These are phyloP conservation scores for Metschnikowia kofuensis DNA, from an alignment of 805 yeast species.

Conservation along the genomic window DNA sequence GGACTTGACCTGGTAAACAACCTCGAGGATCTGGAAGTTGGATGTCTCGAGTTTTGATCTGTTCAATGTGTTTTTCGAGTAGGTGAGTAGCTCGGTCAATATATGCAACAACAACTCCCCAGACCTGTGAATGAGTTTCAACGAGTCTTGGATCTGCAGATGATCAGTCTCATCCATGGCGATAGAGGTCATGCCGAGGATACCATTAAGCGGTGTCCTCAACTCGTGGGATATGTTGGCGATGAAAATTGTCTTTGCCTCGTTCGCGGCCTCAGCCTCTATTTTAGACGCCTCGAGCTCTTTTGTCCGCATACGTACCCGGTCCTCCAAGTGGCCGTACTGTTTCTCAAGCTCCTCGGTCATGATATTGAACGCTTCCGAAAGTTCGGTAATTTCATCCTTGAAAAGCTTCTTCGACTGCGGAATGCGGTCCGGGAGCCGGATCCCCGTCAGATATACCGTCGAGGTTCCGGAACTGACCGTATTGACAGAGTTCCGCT, in stretches of 20 bases:
- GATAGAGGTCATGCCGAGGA: slow-evolving; percentile 91
- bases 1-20: slow-evolving; percentile 79
- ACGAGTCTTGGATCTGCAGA: slow-evolving; percentile 63
- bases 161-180: slow-evolving; percentile 84
- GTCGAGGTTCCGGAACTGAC: slow-evolving; percentile 32
- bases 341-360: slow-evolving; percentile 82
- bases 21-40: slow-evolving; percentile 74
- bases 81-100: slow-evolving; percentile 84
- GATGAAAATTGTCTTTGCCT: slow-evolving; percentile 90
- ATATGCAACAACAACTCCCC: slow-evolving; percentile 90
- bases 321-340: slow-evolving; percentile 79
- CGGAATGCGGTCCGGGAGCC: slow-evolving; percentile 37
- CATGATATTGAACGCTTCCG: slow-evolving; percentile 90
- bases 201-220: slow-evolving; percentile 94
- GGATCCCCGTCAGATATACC: slow-evolving; percentile 36
- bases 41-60: slow-evolving; percentile 79
- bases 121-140: slow-evolving; percentile 81
- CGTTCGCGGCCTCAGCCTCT: slow-evolving; percentile 92
- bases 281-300: slow-evolving; percentile 86
- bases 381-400: slow-evolving; percentile 85
- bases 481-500: slow-evolving; percentile 26
- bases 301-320: slow-evolving; percentile 81
- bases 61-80: slow-evolving; percentile 87
- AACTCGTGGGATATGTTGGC: slow-evolving; percentile 93
- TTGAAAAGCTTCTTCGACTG: slow-evolving; percentile 48